Evolutionary conservation across 2,329 filamentous ascomycete genomes (phyloP).

Genomic region (Penicillium hesseltinei): DNA sequence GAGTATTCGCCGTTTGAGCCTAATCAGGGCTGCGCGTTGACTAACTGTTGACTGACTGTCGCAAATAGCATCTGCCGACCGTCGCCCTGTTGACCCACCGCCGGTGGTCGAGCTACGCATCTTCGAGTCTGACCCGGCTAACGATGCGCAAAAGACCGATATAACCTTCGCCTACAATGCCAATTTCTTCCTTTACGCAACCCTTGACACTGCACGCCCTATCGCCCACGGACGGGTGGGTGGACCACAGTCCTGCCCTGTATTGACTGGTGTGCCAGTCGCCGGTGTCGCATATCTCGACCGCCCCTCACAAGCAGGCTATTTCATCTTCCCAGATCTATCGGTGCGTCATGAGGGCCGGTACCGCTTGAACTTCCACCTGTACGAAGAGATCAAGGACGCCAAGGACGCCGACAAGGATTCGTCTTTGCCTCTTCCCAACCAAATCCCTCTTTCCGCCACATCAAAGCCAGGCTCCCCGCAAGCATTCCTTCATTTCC

Average conservation of each 20-base stretch:
- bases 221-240: slow-evolving; percentile 78
- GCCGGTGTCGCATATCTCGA: slow-evolving; percentile 96
- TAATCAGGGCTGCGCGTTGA: neutral
- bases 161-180: slow-evolving; percentile 91
- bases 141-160: slow-evolving; percentile 61
- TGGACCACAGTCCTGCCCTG: slow-evolving; percentile 68
- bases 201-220: slow-evolving; percentile 78
- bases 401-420: slow-evolving; percentile 70
- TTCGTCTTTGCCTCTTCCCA: slow-evolving; percentile 39
- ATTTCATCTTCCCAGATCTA: slow-evolving; percentile 96
- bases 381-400: slow-evolving; percentile 93
- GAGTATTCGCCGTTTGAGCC: slow-evolving; percentile 36
- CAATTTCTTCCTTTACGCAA: slow-evolving; percentile 96
- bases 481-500: slow-evolving; percentile 69
- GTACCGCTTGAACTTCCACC: slow-evolving; percentile 85
- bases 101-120: slow-evolving; percentile 91
- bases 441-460: slow-evolving; percentile 26
- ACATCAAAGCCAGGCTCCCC: slow-evolving; percentile 43
- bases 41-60: neutral
- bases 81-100: slow-evolving; percentile 89
- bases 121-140: slow-evolving; percentile 61
- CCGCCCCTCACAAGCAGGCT: slow-evolving; percentile 73
- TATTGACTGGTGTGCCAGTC: slow-evolving; percentile 89
- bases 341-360: slow-evolving; percentile 93
- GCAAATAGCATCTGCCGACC: slow-evolving; percentile 71